Evolutionary conservation across 202 grass and related monocot species (phyloP), one percentile per base, ranked within the genome.

Genomic region (Carex sylvatica): DNA sequence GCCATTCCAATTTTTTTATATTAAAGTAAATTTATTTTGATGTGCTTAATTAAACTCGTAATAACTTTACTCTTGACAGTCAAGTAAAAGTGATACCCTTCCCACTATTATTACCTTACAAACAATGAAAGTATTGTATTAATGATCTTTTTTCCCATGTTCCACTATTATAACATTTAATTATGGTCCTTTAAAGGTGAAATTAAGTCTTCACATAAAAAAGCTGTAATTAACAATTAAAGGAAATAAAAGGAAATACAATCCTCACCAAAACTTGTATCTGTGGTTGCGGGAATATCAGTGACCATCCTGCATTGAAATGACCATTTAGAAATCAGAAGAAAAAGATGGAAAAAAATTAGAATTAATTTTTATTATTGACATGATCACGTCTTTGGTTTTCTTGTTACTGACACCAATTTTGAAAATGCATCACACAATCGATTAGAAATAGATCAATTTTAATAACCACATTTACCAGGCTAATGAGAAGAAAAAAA

Each of bases 201-300:
- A 74, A 28, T 28, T 28, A 28, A 53, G 2, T 28, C 26, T 31
- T 56, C 51, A 77, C 56, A 26, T 65, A 59, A 36, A 59, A 56
- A 59, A 80, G 22, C 59, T 13, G 47, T n/a, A 44, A 40, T 40
- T 40, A 40, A 54, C 6, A 1, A 28, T 28, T 28, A 28, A 51
- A 68, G 56, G 22, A 81, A 64, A 81, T 12, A 42, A 61, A 44
- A 63, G 3, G 23, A 40, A 74, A 80, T 16, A 7, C 9, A 62
- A 24, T 68, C 65, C 88, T 87, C 46, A 98, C 95, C 90, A 82
- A 84, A 91, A 19, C 54, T 84, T 28, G 83, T 53, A 82, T 94
- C 86, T 2, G 90, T 98, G 33, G 95, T 92, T 15, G 85, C 92
- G 26, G 95, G 95, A 74, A 98, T 98, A 70, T 98, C 95, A n/a